phyloP scores from a whole-genome alignment of 2,329 filamentous ascomycete species.

The Aspergillus brasiliensis region DNA sequence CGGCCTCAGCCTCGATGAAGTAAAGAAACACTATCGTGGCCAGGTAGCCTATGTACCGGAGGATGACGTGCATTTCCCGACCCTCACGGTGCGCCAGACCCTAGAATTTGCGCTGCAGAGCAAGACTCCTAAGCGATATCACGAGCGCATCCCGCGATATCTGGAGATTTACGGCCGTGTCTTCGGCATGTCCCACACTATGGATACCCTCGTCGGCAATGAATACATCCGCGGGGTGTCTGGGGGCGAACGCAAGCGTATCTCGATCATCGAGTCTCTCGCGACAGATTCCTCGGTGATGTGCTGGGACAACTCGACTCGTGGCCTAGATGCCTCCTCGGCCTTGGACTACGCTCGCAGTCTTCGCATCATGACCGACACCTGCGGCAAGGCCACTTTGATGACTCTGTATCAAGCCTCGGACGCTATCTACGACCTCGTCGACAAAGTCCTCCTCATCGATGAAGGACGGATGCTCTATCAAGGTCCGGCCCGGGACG shows the following conservation, averaged over 20 bases:
- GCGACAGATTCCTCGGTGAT: slow-evolving; percentile 69
- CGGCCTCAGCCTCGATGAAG: slow-evolving; percentile 64
- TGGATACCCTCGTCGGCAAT: slow-evolving; percentile 66
- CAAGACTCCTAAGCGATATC: slow-evolving; percentile 66
- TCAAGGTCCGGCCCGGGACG: slow-evolving; percentile 58
- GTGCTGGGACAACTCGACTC: slow-evolving; percentile 74
- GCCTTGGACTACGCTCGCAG: slow-evolving; percentile 71
- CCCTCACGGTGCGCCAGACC: slow-evolving; percentile 71
- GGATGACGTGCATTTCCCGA: slow-evolving; percentile 70
- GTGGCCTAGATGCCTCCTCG: slow-evolving; percentile 72
- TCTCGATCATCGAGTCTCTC: slow-evolving; percentile 72
- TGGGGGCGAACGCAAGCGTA: slow-evolving; percentile 74
- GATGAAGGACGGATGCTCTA: slow-evolving; percentile 68
- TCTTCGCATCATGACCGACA: slow-evolving; percentile 69
- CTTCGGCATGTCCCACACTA: slow-evolving; percentile 72
- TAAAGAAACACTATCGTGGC: slow-evolving; percentile 66
- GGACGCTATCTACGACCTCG: slow-evolving; percentile 65
- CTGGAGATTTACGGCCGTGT: slow-evolving; percentile 69
- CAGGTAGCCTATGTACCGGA: slow-evolving; percentile 74
- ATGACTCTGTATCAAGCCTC: slow-evolving; percentile 70
- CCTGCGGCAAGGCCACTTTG: slow-evolving; percentile 66
- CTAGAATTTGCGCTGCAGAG: slow-evolving; percentile 69
- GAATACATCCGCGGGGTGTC: slow-evolving; percentile 62
- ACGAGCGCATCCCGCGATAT: slow-evolving; percentile 63
- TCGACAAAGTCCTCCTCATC: slow-evolving; percentile 75